Base-by-base conservation (phyloP, 805 yeast species). In the Saturnispora zaruensis region DNA sequence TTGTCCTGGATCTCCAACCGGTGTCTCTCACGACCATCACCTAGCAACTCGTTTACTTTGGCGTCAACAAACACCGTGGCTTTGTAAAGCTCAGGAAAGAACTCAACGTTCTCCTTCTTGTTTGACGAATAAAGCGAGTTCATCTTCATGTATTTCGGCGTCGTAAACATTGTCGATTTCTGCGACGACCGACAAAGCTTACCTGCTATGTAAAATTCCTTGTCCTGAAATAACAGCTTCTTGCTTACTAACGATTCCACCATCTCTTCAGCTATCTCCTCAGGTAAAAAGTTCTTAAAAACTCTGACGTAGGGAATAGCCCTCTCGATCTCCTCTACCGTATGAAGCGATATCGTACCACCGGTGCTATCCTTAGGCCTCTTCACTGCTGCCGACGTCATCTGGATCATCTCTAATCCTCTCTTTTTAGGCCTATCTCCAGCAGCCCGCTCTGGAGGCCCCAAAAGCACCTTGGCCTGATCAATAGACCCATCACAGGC, bases 181-280 rank as follows among this genome's bases (percentile, higher is more conserved):
- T 82, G 88, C n/a, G 77, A 76, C 2, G 90, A 78, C 6, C 58
- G 60, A 46, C 87, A 84, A 46, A 70, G 62, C 16, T 81, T 76
- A 1, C 83, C 88, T 55, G 83, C 84, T 8, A 86, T 66, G 51
- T 76, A 72, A 59, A 86, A 86, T 54, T 72, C 67, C 23, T 73
- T 70, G 7, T 67, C 61, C 1, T 55, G 57, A 66, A 79, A 78
- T 0, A 55, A 49, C 1, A 66, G 56, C 5, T 69, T 62, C 34
- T 75, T 77, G 1, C 67, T 61, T 52, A 76, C 50, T 13, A 82
- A 65, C 18, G 69, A 66, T 11, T 58, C 48, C 2, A 82, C 62
- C 2, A 83, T 57, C 0, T 56, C 55, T 28, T 76, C 70, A 0
- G 87, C 78, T 7, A 77, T 51, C 0, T 71, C 68, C 0, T 62